Conservation (phyloP, 1,139 yeast species). For the Scheffersomyces segobiensis region DNA sequence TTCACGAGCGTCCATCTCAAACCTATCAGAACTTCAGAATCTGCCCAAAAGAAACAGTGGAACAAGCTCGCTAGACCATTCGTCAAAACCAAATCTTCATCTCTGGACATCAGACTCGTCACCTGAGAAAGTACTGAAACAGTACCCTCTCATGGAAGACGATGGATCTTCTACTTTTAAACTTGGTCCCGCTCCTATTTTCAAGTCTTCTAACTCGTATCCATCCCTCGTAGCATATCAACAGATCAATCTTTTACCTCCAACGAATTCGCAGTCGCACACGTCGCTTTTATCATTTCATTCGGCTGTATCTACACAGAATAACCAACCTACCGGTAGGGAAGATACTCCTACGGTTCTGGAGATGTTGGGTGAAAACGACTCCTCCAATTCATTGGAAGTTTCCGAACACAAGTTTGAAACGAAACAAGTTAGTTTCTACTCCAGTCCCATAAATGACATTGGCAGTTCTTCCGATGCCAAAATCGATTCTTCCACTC, state of each 20-base stretch:
- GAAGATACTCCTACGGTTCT: not conserved
- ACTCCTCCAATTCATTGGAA: constrained; percentile 15
- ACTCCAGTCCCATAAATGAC: constrained; percentile 1
- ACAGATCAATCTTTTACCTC: not conserved
- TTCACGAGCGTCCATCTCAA: constrained; percentile 7
- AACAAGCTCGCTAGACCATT: not conserved
- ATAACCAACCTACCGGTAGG: not conserved
- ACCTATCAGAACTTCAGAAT: constrained; percentile 8
- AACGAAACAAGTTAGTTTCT: constrained; percentile 19
- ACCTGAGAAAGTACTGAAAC: not conserved
- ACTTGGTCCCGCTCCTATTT: constrained; percentile 1
- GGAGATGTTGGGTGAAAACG: constrained; percentile 5
- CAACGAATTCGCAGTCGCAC: constrained; percentile 7
- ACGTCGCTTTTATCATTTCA: constrained; percentile 9
- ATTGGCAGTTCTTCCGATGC: not conserved
- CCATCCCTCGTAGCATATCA: constrained; percentile 5
- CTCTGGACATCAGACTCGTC: not conserved
- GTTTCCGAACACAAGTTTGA: constrained; percentile 16
- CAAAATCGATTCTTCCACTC: not conserved
- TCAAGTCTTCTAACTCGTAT: constrained; percentile 6
- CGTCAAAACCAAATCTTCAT: not conserved
- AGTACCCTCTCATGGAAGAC: constrained; percentile 4
- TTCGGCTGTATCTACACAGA: not conserved
- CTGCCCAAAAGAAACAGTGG: not conserved
- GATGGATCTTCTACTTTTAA: constrained; percentile 3